phyloP scores from a whole-genome alignment of 768 basidiomycete genomes.

The Leucosporidium yakuticum region DNA sequence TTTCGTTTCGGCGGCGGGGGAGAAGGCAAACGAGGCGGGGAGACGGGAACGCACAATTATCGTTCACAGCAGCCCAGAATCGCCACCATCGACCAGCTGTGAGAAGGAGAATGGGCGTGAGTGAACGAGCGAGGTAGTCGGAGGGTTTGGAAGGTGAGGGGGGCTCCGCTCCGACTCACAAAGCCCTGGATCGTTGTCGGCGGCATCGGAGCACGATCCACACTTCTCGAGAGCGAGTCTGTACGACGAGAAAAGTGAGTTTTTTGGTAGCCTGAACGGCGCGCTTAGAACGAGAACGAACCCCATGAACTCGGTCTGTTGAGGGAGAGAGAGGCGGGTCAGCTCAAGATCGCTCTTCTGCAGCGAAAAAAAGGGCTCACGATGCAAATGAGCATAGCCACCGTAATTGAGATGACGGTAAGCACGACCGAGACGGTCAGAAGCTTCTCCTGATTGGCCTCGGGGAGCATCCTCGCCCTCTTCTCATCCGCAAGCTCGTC shows the following conservation, averaged over 20 bases:
- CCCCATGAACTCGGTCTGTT: slow-evolving; percentile 33
- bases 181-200: slow-evolving; percentile 61
- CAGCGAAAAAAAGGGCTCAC: no score
- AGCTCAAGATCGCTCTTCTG: no score
- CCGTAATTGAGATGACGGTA: slow-evolving; percentile 75
- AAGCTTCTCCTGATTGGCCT: slow-evolving; percentile 41
- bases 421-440: slow-evolving; percentile 55
- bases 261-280: no score
- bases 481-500: background rate
- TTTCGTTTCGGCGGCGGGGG: no score
- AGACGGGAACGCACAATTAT: slow-evolving; percentile 7
- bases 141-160: no score
- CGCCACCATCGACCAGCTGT: slow-evolving; percentile 35
- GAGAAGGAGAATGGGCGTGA: background rate
- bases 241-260: slow-evolving; percentile 44
- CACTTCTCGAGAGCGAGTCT: slow-evolving; percentile 72
- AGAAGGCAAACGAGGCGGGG: no score
- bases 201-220: slow-evolving; percentile 56
- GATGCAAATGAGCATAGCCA: slow-evolving; percentile 59
- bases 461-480: slow-evolving; percentile 4
- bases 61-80: slow-evolving; percentile 31
- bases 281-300: background rate
- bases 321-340: no score
- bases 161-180: slow-evolving; percentile 47
- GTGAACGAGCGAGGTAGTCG: background rate